Percentiles rank a stretch among this genome's conserved stretches.
Conservation (phyloP, 495 filamentous ascomycete genomes). For the Polyplosphaeria fusca region DNA sequence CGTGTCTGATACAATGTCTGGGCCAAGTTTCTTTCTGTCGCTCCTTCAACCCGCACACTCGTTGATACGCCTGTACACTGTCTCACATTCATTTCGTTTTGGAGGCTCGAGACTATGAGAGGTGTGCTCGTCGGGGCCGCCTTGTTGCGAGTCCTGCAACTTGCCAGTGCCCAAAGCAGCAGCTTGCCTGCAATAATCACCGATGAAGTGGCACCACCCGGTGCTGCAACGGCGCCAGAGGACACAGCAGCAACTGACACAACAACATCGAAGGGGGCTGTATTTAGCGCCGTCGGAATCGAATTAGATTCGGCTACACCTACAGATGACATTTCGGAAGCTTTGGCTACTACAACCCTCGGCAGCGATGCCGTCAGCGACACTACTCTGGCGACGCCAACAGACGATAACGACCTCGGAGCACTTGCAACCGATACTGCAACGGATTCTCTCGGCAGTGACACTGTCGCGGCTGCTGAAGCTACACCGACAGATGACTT, state of each 20-base stretch:
- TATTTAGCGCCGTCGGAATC: neutral
- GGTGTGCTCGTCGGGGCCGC: neutral
- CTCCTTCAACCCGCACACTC: conserved; percentile 14
- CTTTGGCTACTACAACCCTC: no score
- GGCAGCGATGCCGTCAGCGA: no score
- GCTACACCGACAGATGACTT: no score
- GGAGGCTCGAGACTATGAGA: conserved; percentile 7
- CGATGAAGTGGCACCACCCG: neutral
- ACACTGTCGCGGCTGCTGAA: no score
- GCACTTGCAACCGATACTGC: no score
- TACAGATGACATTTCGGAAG: no score
- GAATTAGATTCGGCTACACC: no score
- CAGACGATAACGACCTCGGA: no score
- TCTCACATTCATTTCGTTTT: conserved; percentile 7
- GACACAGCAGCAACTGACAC: neutral
- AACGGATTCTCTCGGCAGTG: no score
- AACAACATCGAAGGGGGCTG: neutral
- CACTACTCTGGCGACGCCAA: no score
- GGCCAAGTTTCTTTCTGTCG: conserved; percentile 9
- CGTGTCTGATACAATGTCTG: conserved; percentile 10
- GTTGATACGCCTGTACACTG: conserved; percentile 7
- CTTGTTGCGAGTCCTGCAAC: conserved; percentile 3
- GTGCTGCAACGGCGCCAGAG: neutral
- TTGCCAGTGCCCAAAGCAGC: neutral
- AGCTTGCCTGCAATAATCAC: neutral